These are phyloP conservation scores for Gaertneriomyces sp. DNA, from an alignment of 192 early-diverging fungal genomes.

Conservation along the genomic window DNA sequence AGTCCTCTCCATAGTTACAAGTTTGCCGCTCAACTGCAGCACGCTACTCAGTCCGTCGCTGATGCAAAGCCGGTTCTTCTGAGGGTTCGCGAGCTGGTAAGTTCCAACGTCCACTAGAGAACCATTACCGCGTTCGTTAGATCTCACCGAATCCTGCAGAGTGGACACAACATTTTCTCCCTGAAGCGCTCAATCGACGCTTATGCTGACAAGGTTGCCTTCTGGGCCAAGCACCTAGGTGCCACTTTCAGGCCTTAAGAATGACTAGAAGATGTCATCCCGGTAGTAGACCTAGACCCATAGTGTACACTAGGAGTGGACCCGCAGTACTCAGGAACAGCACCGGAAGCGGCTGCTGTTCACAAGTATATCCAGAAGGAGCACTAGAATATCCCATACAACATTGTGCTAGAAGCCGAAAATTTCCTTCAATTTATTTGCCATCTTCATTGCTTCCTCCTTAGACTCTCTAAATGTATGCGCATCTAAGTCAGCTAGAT, in stretches of 20 bases:
- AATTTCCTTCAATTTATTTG: no score
- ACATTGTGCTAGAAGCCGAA: no score
- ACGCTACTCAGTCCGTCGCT: slow-evolving; percentile 11
- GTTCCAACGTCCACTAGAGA: not conserved
- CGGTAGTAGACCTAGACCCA: no score
- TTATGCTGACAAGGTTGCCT: slow-evolving; percentile 20
- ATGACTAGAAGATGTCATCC: not conserved
- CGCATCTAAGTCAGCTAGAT: no score
- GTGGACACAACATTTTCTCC: slow-evolving; percentile 26
- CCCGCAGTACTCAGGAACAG: no score
- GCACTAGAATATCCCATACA: no score
- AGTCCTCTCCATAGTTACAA: slow-evolving; percentile 60
- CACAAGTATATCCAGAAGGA: no score
- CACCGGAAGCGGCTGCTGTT: no score
- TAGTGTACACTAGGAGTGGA: no score
- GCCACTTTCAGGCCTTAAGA: slow-evolving; percentile 10
- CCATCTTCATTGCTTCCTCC: no score
- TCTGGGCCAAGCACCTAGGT: slow-evolving; percentile 19
- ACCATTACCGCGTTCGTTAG: not conserved
- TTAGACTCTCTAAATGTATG: no score
- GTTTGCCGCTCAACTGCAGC: slow-evolving; percentile 55
- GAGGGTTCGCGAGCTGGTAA: slow-evolving; percentile 11
- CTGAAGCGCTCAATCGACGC: slow-evolving; percentile 17
- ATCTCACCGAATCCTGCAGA: not conserved
- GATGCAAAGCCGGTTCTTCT: slow-evolving; percentile 4